phyloP scores from a whole-genome alignment of 2,329 filamentous ascomycete genomes.

The Fusarium kyushuense region DNA sequence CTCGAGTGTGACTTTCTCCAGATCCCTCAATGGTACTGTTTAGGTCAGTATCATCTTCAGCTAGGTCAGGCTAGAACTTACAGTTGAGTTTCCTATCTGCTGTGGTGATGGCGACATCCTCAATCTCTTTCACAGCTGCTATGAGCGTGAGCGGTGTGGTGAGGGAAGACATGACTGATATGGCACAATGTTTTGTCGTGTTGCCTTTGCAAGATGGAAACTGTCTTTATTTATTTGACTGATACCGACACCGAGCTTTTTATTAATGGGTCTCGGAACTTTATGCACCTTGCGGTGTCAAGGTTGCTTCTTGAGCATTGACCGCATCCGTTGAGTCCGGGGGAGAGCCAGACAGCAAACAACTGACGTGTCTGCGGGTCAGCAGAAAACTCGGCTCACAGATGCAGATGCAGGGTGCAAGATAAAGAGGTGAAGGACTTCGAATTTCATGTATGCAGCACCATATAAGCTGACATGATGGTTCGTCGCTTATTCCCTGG shows the following conservation, averaged over 20 bases:
- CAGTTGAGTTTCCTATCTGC: conserved; percentile 2
- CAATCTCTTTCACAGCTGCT: conserved; percentile 3
- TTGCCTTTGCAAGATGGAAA: background rate
- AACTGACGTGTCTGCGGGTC: conserved; percentile 10
- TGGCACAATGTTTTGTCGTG: background rate
- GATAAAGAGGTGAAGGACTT: background rate
- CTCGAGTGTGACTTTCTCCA: background rate
- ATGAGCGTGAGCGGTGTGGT: conserved; percentile 10
- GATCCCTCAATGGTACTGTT: background rate
- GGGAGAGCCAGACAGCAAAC: background rate
- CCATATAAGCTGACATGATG: background rate
- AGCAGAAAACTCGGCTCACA: background rate
- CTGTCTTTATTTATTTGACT: background rate
- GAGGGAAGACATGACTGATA: background rate
- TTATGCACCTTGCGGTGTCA: conserved; percentile 4
- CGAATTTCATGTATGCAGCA: background rate
- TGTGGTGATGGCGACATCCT: conserved; percentile 4
- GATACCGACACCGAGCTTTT: background rate
- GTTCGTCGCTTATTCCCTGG: background rate
- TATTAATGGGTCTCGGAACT: background rate
- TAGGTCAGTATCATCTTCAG: background rate
- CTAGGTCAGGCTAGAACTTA: background rate
- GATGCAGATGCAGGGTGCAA: background rate
- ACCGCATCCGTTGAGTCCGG: background rate
- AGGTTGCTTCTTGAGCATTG: background rate